Conservation (phyloP, 805 yeast species). For the Pichia californica region DNA sequence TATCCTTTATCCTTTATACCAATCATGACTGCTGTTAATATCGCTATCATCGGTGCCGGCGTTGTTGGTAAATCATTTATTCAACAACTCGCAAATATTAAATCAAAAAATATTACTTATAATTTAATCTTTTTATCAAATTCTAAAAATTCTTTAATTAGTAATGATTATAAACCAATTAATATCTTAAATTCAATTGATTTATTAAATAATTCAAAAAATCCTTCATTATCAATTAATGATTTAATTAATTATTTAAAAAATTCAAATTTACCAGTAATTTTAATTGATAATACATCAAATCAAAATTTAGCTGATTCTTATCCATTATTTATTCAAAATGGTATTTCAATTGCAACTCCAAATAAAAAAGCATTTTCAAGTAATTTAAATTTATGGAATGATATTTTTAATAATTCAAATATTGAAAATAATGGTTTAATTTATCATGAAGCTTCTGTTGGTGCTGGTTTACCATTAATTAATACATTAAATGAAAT, state of each 20-base stretch:
- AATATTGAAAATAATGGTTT: constrained; percentile 56
- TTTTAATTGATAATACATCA: constrained; percentile 92
- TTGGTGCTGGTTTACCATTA: constrained; percentile 97
- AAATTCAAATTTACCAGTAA: constrained; percentile 65
- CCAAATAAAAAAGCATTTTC: constrained; percentile 98
- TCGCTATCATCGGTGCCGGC: constrained; percentile 83
- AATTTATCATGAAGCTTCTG: constrained; percentile 97
- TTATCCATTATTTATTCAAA: constrained; percentile 66
- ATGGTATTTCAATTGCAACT: constrained; percentile 90
- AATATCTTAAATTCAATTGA: constrained; percentile 54
- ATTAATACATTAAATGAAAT: constrained; percentile 84
- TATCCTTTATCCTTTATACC: neutral
- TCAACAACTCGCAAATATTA: constrained; percentile 63
- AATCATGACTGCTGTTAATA: constrained; percentile 40
- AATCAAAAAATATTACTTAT: constrained; percentile 49
- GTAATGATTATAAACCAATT: constrained; percentile 66
- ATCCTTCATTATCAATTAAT: constrained; percentile 46
- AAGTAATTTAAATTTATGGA: constrained; percentile 67
- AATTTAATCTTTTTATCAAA: constrained; percentile 79
- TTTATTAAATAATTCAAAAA: constrained; percentile 38
- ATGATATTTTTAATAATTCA: constrained; percentile 55
- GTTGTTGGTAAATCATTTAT: constrained; percentile 92
- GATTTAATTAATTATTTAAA: constrained; percentile 58
- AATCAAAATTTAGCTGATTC: constrained; percentile 67
- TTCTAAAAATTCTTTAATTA: constrained; percentile 60